Evolutionary conservation across 208 protist species (phyloP), one percentile per base, ranked within the genome.

Genomic region (Crithidia expoeki): DNA sequence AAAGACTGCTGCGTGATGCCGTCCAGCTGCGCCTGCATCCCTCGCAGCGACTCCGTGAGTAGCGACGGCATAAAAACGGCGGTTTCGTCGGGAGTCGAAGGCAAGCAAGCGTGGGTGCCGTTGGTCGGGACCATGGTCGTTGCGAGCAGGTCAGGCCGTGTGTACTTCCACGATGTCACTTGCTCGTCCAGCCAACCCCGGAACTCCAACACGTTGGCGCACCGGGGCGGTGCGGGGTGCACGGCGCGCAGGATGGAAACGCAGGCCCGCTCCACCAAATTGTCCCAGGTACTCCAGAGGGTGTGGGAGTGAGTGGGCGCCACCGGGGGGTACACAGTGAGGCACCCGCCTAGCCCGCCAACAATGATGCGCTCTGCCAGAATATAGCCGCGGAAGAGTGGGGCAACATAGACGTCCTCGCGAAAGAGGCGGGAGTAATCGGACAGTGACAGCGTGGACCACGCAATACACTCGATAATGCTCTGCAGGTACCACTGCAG

Each of bases 401-500:
- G 89, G 2, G 97, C 96, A 4, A 99, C 91, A n/a, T 99, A 93
- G 9, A 99, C 77, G 81, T 99, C 98, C 68, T 96, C 86, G 52
- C 91, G 88, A 69, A 96, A 97, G 56, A 97, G 74, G 38, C 84
- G 82, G 12, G 86, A 84, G 78, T 93, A 97, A 17, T 86, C 72
- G 19, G 82, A 25, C 21, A 89, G 80, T 16, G 93, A 89, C 17
- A 99, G 74, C 4, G 96, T 86, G 40, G 94, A 98, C 98, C 98
- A 99, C 23, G 98, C 98, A 59, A 99, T 99, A 25, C 97, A 98
- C 78, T 99, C 99, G 0, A 97, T 99, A 42, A 99, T 92, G 17
- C 97, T 96, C 9, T 98, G 99, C 68, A 99, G 99, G 58, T 99
- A 99, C 98, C 98, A 99, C 79, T 99, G 98, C 25, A 99, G 84